Conservation (phyloP, 1,284 basidiomycete genomes). For the Coniferiporia sulphurascens region DNA sequence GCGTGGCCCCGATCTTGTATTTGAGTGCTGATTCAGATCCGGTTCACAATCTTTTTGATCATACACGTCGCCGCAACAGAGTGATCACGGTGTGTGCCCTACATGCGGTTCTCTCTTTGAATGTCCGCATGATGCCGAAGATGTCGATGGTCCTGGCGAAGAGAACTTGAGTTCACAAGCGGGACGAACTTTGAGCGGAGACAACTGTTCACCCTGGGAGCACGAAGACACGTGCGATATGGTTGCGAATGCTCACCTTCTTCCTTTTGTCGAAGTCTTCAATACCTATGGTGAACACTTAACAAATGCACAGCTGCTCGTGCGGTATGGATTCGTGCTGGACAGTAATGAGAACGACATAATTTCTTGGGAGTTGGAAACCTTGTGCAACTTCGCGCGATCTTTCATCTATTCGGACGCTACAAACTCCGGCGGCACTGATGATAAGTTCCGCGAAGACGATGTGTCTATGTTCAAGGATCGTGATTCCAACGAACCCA, state of each 20-base stretch:
- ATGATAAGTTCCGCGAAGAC: not conserved
- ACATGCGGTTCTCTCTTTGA: slow-evolving; percentile 70
- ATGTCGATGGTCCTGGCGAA: slow-evolving; percentile 4
- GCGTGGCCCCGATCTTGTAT: not conserved
- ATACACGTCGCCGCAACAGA: slow-evolving; percentile 35
- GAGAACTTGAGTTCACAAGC: not conserved
- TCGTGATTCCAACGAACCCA: not conserved
- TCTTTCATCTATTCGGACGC: not conserved
- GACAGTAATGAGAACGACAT: slow-evolving; percentile 59
- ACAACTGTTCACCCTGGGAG: not conserved
- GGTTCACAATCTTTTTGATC: not conserved
- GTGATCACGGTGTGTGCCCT: slow-evolving; percentile 80
- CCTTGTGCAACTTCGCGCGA: slow-evolving; percentile 26
- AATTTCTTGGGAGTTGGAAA: slow-evolving; percentile 41
- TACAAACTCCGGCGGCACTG: not conserved
- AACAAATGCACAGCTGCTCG: slow-evolving; percentile 65
- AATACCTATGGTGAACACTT: slow-evolving; percentile 81
- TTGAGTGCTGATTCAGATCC: not conserved
- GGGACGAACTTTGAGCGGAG: not conserved
- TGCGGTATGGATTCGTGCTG: slow-evolving; percentile 71
- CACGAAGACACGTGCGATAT: slow-evolving; percentile 28
- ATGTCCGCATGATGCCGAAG: slow-evolving; percentile 66
- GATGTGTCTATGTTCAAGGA: not conserved
- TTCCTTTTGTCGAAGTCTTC: slow-evolving; percentile 62
- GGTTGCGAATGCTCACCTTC: slow-evolving; percentile 53